phyloP scores from a whole-genome alignment of 2,329 filamentous ascomycete species.

The Alternaria panax region DNA sequence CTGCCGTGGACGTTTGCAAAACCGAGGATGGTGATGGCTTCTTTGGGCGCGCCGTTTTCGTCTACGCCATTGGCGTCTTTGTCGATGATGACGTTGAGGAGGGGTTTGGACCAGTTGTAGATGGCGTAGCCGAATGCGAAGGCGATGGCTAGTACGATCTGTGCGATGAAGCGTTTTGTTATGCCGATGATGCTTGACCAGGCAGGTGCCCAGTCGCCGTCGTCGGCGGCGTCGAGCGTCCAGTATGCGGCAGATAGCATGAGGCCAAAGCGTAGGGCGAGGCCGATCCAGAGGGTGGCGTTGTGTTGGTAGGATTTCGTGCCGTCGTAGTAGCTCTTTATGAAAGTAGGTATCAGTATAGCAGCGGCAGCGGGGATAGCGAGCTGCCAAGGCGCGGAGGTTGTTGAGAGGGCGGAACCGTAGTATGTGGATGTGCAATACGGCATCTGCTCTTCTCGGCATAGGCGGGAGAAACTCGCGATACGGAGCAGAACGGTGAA shows the following conservation, averaged over 20 bases:
- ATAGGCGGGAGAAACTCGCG: conserved; percentile 88
- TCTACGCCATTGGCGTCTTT: conserved; percentile 15
- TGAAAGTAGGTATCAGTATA: conserved; percentile 73
- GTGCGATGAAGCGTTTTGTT: conserved; percentile 77
- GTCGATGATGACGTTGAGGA: conserved; percentile 72
- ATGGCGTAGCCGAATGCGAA: conserved; percentile 84
- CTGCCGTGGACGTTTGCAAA: conserved; percentile 94
- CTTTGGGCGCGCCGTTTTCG: conserved; percentile 38
- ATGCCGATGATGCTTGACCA: conserved; percentile 68
- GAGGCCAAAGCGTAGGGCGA: conserved; percentile 78
- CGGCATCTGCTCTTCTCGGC: conserved; percentile 98
- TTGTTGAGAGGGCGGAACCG: conserved; percentile 87
- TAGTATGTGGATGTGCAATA: conserved; percentile 97
- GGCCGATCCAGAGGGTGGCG: conserved; percentile 82
- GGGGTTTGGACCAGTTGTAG: conserved; percentile 85
- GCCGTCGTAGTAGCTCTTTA: conserved; percentile 81
- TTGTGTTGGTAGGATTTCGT: conserved; percentile 88
- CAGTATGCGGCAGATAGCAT: conserved; percentile 82
- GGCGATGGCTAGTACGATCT: conserved; percentile 78
- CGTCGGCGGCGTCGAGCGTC: conserved; percentile 88
- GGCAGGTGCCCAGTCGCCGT: conserved; percentile 76
- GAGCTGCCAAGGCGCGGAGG: conserved; percentile 90
- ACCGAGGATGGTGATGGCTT: conserved; percentile 78
- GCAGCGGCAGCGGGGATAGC: conserved; percentile 78
- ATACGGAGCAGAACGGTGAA: conserved; percentile 82